Base-by-base conservation (phyloP, 2,329 filamentous ascomycete genomes). In the Sporothrix pseudoabietina region DNA sequence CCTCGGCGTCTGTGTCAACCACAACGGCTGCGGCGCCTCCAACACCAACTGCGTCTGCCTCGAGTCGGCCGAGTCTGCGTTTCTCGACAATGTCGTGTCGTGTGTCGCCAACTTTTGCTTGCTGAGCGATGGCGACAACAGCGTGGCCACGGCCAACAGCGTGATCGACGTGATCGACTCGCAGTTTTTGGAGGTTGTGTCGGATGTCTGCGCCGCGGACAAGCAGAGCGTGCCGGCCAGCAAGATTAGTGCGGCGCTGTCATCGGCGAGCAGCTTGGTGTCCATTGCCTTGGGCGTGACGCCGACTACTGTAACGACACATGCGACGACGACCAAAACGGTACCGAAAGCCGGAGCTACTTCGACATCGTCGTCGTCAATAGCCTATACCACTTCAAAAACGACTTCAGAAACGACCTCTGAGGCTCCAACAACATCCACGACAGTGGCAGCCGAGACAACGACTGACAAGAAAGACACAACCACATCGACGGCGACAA, bases 21-120 rank as follows among this genome's bases (percentile, higher is more conserved):
- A 61, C 52, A 74, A 35, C 49, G 76, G 76, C 55, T 77, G 76
- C 73, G 57, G 61, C 57, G 14, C 71, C 16, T 39, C 69, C 54
- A 71, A 71, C 57, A 57, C 61, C 19, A 12, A 57, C 22, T 77
- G 76, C 66, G 72, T 77, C 59, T 77, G 77, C 74, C 16, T 54
- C 8, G 74, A 52, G 2, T 26, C 74, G 8, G 49, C 26, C 1
- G 44, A 35, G 4, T 47, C 52, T 0, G 12, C 14, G n/a, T 75
- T 77, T n/a, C 75, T 77, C 12, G 74, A 71, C 61, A 39, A 52
- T 12, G 72, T 74, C 9, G 73, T 77, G 12, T 10, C 12, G 5
- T 77, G 77, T 63, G 49, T 77, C n/a, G 73, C 71, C 14, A 26
- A 69, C 26, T 52, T 71, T 72, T 77, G 76, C 32, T 35, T 74